Conservation (phyloP, 2,329 filamentous ascomycete genomes). For the Acrodontium crateriforme region DNA sequence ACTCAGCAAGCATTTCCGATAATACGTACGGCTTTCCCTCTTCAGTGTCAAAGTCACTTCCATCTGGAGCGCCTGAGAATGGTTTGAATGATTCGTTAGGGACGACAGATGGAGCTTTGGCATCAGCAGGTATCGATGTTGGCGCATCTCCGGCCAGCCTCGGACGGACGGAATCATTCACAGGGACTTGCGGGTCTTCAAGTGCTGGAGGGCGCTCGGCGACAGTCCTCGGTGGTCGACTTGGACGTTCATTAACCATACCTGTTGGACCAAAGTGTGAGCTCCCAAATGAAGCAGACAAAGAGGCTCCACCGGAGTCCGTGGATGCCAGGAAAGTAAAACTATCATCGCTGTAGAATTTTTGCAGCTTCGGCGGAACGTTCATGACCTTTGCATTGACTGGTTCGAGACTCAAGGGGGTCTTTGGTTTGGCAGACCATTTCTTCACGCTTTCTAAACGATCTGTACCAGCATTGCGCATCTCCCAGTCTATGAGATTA, state of each 20-base stretch:
- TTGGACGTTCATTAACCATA: too few species aligned
- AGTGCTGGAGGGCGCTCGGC: too few species aligned
- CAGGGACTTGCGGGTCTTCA: too few species aligned
- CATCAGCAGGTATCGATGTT: too few species aligned
- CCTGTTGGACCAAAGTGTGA: too few species aligned
- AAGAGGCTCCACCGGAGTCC: constrained; percentile 41
- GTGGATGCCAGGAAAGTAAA: constrained; percentile 51
- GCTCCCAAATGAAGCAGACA: constrained; percentile 36
- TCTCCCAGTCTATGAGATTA: constrained; percentile 13
- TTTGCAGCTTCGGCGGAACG: constrained; percentile 26
- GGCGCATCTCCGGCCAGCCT: too few species aligned
- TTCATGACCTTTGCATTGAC: constrained; percentile 9
- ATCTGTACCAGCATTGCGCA: too few species aligned
- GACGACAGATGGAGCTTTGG: not conserved
- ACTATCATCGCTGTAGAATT: constrained; percentile 47
- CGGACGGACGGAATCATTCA: too few species aligned
- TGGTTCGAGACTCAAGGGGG: constrained; percentile 14
- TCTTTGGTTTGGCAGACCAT: constrained; percentile 14
- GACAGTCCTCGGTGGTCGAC: too few species aligned
- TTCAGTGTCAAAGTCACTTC: constrained; percentile 13
- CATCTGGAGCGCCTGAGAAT: constrained; percentile 1
- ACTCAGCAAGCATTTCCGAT: constrained; percentile 28
- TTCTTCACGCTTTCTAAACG: too few species aligned
- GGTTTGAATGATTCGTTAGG: constrained; percentile 1
- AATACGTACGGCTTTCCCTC: constrained; percentile 24